phyloP scores from a whole-genome alignment of 1,284 basidiomycete genomes.

The Boletus smithii region DNA sequence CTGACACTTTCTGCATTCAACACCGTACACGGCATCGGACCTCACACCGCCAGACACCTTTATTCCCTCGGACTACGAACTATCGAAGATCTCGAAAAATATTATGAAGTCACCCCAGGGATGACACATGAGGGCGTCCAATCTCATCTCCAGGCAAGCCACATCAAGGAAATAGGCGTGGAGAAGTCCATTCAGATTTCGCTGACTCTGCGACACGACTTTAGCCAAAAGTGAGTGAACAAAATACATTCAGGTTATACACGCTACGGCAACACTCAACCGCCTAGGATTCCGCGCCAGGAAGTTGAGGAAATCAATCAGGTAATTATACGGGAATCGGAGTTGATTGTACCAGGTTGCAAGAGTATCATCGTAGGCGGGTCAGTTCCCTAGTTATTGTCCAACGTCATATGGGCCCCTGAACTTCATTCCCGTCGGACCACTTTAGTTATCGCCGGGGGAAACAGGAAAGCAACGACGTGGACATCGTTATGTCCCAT shows the following conservation, averaged over 20 bases:
- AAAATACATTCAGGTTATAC: background rate
- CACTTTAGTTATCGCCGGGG: conserved; percentile 67
- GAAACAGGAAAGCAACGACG: conserved; percentile 68
- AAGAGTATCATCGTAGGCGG: conserved; percentile 69
- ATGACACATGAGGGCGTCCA: conserved; percentile 7
- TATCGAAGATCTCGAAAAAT: conserved; percentile 58
- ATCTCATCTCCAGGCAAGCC: conserved; percentile 4
- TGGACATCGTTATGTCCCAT: conserved; percentile 79
- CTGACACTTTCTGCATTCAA: conserved; percentile 54
- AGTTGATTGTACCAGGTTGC: conserved; percentile 55
- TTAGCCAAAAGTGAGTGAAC: conserved; percentile 36
- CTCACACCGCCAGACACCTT: conserved; percentile 59
- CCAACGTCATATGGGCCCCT: background rate
- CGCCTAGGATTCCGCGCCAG: conserved; percentile 53
- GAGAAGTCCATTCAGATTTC: conserved; percentile 47
- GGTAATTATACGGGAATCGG: conserved; percentile 56
- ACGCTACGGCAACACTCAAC: background rate
- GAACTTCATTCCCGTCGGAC: conserved; percentile 1
- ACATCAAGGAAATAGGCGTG: conserved; percentile 15
- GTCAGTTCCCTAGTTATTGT: conserved; percentile 37
- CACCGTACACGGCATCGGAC: conserved; percentile 71
- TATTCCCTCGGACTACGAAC: conserved; percentile 60
- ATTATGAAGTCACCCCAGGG: conserved; percentile 49
- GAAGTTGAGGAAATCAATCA: conserved; percentile 68
- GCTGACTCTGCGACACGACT: conserved; percentile 50